Conservation (phyloP, 2,329 filamentous ascomycete genomes). For the Ustulina deusta region DNA sequence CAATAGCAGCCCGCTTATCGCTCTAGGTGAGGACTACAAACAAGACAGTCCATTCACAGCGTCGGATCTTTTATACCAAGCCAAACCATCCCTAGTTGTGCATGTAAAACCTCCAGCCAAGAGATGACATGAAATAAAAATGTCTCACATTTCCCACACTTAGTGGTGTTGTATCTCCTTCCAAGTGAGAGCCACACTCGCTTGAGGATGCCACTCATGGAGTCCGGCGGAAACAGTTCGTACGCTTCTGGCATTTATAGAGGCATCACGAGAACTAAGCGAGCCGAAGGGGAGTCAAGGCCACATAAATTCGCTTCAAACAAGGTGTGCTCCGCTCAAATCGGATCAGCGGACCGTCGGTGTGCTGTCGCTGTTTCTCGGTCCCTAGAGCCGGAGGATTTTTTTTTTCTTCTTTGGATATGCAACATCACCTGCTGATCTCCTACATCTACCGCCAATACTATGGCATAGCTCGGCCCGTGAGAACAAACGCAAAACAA, state of each 20-base stretch:
- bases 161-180: neutral
- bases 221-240: neutral
- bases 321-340: slow-evolving; percentile 1
- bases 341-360: slow-evolving; percentile 6
- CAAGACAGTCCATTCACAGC: neutral
- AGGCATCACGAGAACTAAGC: slow-evolving; percentile 4
- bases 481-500: slow-evolving; percentile 19
- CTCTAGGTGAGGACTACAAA: slow-evolving; percentile 1
- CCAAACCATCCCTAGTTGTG: no score
- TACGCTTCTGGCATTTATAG: neutral
- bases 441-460: neutral
- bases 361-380: neutral
- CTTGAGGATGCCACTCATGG: neutral
- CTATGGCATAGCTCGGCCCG: neutral
- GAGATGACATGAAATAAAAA: no score
- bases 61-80: no score
- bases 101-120: no score
- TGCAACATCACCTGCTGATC: slow-evolving; percentile 9
- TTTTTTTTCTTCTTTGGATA: no score
- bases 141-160: neutral
- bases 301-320: neutral
- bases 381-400: neutral
- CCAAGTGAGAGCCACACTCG: neutral
- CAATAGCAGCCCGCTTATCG: no score
- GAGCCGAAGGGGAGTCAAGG: neutral